These are phyloP conservation scores for Colletotrichum viniferum DNA, from an alignment of 2,329 filamentous ascomycete species.

Conservation along the genomic window DNA sequence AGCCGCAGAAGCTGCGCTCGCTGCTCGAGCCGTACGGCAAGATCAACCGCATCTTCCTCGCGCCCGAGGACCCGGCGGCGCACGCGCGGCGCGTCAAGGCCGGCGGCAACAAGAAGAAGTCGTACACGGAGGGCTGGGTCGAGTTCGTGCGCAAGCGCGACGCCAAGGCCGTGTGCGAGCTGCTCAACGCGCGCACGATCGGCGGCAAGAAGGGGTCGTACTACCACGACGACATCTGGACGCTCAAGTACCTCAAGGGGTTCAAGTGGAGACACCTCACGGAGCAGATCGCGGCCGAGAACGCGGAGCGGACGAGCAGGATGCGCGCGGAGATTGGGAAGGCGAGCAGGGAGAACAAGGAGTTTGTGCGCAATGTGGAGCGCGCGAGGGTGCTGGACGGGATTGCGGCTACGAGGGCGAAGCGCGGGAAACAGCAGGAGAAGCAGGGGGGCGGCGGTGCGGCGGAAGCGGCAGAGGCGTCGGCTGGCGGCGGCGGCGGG, in stretches of 20 bases:
- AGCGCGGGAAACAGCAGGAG: slow-evolving; percentile 39
- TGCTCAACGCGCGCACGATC: slow-evolving; percentile 78
- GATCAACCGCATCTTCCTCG: slow-evolving; percentile 79
- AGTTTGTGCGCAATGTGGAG: slow-evolving; percentile 81
- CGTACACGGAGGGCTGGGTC: slow-evolving; percentile 86
- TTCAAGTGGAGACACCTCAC: slow-evolving; percentile 83
- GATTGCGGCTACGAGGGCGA: slow-evolving; percentile 67
- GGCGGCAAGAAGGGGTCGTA: slow-evolving; percentile 84
- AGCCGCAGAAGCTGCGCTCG: slow-evolving; percentile 76
- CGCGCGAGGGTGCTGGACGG: slow-evolving; percentile 78
- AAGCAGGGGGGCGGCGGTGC: slow-evolving; percentile 11
- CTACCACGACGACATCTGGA: slow-evolving; percentile 89
- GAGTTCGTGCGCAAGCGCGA: slow-evolving; percentile 79
- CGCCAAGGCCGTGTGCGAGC: slow-evolving; percentile 76
- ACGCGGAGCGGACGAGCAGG: slow-evolving; percentile 76
- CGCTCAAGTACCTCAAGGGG: slow-evolving; percentile 77
- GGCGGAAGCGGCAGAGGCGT: background rate
- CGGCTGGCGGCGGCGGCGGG: slow-evolving; percentile 11
- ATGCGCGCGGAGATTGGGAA: slow-evolving; percentile 80
- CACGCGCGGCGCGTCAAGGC: slow-evolving; percentile 70
- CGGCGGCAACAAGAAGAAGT: slow-evolving; percentile 83
- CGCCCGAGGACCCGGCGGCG: slow-evolving; percentile 72
- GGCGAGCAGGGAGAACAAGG: slow-evolving; percentile 79
- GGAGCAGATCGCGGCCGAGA: slow-evolving; percentile 81
- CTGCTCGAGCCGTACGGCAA: slow-evolving; percentile 77